Percentiles rank a stretch among this genome's conserved stretches.
phyloP scores from a whole-genome alignment of 139 green algal genomes.

The Ulvella scutata region DNA sequence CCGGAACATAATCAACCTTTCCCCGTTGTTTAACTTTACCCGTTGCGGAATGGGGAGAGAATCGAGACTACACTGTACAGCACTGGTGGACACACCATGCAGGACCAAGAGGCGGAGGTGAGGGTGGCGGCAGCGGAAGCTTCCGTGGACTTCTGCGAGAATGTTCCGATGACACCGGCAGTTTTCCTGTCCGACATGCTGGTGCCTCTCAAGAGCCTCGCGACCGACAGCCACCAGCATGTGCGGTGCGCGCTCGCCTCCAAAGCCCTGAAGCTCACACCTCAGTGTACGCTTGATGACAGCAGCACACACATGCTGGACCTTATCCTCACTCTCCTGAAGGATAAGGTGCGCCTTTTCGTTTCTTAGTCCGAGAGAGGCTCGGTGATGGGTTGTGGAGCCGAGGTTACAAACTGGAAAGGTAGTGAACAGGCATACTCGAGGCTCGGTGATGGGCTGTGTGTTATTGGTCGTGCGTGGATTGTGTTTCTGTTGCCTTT shows the following conservation, averaged over 20 bases:
- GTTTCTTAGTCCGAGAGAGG: too few relatives aligned
- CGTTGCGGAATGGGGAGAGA: too few relatives aligned
- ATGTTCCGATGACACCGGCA: slow-evolving; percentile 2
- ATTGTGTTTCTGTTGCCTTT: slow-evolving; percentile 89
- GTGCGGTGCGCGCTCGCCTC: slow-evolving; percentile 81
- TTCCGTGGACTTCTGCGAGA: slow-evolving; percentile 52
- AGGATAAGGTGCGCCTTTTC: background rate
- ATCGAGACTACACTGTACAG: too few relatives aligned
- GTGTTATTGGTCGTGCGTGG: slow-evolving; percentile 25
- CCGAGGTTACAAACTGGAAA: too few relatives aligned
- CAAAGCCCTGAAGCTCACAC: slow-evolving; percentile 90
- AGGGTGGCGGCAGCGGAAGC: slow-evolving; percentile 67
- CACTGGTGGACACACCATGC: too few relatives aligned
- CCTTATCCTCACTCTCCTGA: background rate
- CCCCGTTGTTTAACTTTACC: too few relatives aligned
- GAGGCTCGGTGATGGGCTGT: background rate
- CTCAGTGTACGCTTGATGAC: slow-evolving; percentile 44
- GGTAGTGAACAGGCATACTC: background rate
- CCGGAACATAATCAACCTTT: background rate
- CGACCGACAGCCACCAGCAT: slow-evolving; percentile 69
- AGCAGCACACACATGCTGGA: background rate
- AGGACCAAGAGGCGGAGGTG: slow-evolving; percentile 60
- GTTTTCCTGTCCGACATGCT: slow-evolving; percentile 2
- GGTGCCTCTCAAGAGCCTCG: slow-evolving; percentile 5
- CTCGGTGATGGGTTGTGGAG: too few relatives aligned